These are phyloP conservation scores for Candida ponderosae DNA, from an alignment of 805 yeast genomes.

Conservation along the genomic window DNA sequence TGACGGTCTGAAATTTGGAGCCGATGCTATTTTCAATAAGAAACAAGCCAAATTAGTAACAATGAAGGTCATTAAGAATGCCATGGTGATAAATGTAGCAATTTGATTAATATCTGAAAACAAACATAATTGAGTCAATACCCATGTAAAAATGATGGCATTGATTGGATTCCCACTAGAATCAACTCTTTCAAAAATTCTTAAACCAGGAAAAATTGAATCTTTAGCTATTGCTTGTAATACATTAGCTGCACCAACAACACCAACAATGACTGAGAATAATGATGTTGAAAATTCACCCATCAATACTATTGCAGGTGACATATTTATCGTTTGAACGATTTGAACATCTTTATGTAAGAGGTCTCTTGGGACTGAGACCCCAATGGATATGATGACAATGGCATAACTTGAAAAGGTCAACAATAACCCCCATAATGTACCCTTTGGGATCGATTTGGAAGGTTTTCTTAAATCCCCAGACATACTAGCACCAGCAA, in stretches of 20 bases:
- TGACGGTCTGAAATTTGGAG: conserved; percentile 98
- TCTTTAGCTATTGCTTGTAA: conserved; percentile 90
- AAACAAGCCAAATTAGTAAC: conserved; percentile 94
- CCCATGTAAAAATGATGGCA: conserved; percentile 72
- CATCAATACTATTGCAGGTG: conserved; percentile 58
- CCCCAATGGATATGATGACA: conserved; percentile 79
- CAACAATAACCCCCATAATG: conserved; percentile 70
- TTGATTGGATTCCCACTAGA: conserved; percentile 46
- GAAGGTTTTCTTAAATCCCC: conserved; percentile 88
- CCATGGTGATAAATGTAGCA: conserved; percentile 95
- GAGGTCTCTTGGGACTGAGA: conserved; percentile 71
- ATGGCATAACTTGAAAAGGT: conserved; percentile 71
- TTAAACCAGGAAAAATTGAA: conserved; percentile 73
- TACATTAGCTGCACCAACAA: conserved; percentile 91
- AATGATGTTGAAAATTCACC: conserved; percentile 93
- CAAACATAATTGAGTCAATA: conserved; percentile 74
- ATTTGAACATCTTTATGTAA: conserved; percentile 76
- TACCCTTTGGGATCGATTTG: conserved; percentile 87
- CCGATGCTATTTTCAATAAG: conserved; percentile 76
- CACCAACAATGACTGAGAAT: conserved; percentile 90
- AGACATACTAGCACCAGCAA: conserved; percentile 98
- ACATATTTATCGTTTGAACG: conserved; percentile 71
- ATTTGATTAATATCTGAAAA: conserved; percentile 89
- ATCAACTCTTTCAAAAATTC: conserved; percentile 45
- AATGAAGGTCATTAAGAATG: conserved; percentile 90